These are phyloP conservation scores for Globisporangium rhizosaccharum DNA, from an alignment of 352 stramenopile species.

Conservation along the genomic window DNA sequence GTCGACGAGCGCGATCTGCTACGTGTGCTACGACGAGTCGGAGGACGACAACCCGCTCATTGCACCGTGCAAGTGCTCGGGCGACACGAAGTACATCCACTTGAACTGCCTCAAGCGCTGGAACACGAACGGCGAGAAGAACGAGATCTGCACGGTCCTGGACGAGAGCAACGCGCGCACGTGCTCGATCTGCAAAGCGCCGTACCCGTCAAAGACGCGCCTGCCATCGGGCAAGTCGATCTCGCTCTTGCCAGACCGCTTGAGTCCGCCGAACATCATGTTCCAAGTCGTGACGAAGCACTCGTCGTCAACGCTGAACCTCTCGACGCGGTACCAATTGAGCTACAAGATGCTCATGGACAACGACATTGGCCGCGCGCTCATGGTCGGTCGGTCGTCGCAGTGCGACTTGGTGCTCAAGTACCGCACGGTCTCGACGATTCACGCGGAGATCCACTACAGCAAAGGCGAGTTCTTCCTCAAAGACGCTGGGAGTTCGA, in stretches of 20 bases:
- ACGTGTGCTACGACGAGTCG: conserved; percentile 85
- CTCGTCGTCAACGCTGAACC: conserved; percentile 76
- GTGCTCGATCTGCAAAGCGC: conserved; percentile 84
- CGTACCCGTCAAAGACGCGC: conserved; percentile 78
- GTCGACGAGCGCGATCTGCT: conserved; percentile 80
- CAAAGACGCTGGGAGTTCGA: conserved; percentile 91
- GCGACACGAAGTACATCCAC: conserved; percentile 95
- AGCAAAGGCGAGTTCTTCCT: conserved; percentile 93
- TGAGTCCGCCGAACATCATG: conserved; percentile 81
- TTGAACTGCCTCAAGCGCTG: conserved; percentile 94
- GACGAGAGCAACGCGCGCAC: conserved; percentile 81
- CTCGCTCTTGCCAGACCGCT: conserved; percentile 64
- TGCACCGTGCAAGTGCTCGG: conserved; percentile 92
- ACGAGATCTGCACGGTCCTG: conserved; percentile 83
- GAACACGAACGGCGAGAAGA: conserved; percentile 90
- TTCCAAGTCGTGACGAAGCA: conserved; percentile 87
- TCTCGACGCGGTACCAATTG: conserved; percentile 82
- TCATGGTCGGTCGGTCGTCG: conserved; percentile 91
- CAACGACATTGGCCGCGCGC: conserved; percentile 85
- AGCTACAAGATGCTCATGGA: conserved; percentile 92
- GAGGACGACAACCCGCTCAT: conserved; percentile 91
- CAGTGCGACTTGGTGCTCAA: conserved; percentile 94
- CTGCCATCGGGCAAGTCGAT: conserved; percentile 68
- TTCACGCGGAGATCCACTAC: conserved; percentile 93
- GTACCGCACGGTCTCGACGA: conserved; percentile 93